A percentile compares a stretch with the other conserved stretches of the same genome.
Conservation (phyloP, 164 flowering plant genomes). For the Paratinospora sagittata region DNA sequence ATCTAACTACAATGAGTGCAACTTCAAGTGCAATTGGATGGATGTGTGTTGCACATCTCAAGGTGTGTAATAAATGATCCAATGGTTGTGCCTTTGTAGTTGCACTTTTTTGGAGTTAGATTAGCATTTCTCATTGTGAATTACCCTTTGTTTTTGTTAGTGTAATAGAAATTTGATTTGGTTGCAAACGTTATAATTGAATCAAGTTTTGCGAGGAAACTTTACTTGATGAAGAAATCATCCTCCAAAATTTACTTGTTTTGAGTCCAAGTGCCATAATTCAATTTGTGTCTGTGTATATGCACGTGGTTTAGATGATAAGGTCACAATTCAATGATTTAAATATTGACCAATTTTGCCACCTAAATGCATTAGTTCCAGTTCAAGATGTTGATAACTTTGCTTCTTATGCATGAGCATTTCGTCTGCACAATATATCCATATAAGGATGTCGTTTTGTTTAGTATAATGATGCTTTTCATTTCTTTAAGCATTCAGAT, state of each 20-base stretch:
- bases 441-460: not conserved
- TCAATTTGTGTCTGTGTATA: not conserved
- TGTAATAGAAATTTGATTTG: not conserved
- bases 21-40: too few relatives aligned
- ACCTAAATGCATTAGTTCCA: not conserved
- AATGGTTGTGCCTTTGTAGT: too few relatives aligned
- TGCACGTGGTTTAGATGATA: not conserved
- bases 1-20: too few relatives aligned
- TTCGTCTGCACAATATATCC: not conserved
- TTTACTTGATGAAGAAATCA: not conserved
- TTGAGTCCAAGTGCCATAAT: not conserved
- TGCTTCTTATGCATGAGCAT: not conserved
- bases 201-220: not conserved
- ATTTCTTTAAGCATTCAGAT: not conserved
- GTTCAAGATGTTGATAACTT: not conserved
- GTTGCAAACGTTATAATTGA: not conserved
- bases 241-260: not conserved
- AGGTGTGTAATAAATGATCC: too few relatives aligned
- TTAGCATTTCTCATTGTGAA: too few relatives aligned
- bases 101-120: too few relatives aligned
- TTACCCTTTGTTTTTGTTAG: not conserved
- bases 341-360: not conserved
- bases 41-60: too few relatives aligned
- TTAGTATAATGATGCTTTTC: not conserved
- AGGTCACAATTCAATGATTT: not conserved